Evolutionary conservation across 2,329 filamentous ascomycete species (phyloP).

Genomic region (Pseudopyrenochaeta lycopersici): DNA sequence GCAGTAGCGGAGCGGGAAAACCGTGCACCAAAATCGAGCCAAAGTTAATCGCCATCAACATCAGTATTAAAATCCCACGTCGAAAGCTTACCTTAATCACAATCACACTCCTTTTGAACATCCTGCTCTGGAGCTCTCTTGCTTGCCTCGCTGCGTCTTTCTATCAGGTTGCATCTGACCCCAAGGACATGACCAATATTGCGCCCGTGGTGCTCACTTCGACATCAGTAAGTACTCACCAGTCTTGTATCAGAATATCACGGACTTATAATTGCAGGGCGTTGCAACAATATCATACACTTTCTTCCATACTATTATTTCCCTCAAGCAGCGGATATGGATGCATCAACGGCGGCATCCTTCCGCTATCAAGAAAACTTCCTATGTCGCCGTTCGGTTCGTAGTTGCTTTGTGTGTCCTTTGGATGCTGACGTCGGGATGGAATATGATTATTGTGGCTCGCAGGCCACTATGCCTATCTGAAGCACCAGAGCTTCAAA

Average conservation of each 20-base stretch:
- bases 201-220: constrained; percentile 43
- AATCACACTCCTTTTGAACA: constrained; percentile 46
- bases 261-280: constrained; percentile 32
- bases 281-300: constrained; percentile 45
- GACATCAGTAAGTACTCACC: constrained; percentile 36
- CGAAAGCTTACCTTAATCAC: constrained; percentile 43
- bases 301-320: constrained; percentile 45
- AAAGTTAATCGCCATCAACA: constrained; percentile 14
- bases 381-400: constrained; percentile 45
- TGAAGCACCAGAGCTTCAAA: constrained; percentile 22
- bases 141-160: constrained; percentile 37
- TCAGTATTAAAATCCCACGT: constrained; percentile 29
- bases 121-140: constrained; percentile 46
- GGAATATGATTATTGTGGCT: constrained; percentile 51
- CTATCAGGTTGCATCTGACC: constrained; percentile 39
- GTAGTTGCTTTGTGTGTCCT: constrained; percentile 42
- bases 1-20: constrained; percentile 30
- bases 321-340: constrained; percentile 43
- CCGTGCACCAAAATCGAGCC: constrained; percentile 21
- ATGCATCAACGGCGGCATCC: constrained; percentile 32
- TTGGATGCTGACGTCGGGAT: constrained; percentile 50
- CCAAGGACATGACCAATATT: constrained; percentile 38
- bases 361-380: constrained; percentile 37
- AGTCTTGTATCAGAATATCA: background rate
- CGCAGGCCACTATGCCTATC: constrained; percentile 46